Conservation (phyloP, 1,139 yeast species). For the Lodderomyces metapsilosis region DNA sequence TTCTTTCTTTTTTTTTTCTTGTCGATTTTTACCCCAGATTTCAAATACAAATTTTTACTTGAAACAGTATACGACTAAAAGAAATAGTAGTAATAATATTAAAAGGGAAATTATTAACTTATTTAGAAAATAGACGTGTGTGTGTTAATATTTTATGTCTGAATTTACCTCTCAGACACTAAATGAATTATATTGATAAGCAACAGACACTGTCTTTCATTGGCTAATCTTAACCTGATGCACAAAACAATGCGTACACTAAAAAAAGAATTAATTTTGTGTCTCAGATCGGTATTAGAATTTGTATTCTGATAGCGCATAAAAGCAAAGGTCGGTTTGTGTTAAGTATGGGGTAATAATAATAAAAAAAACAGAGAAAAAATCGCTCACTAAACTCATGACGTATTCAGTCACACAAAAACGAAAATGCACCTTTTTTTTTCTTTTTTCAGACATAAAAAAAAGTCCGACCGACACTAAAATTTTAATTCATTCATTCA, state of each 20-base stretch:
- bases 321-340: too few species aligned
- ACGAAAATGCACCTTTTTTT: too few species aligned
- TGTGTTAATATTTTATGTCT: not conserved
- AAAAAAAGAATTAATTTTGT: not conserved
- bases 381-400: not conserved
- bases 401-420: too few species aligned
- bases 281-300: not conserved
- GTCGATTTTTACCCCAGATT: not conserved
- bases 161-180: too few species aligned
- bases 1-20: too few species aligned
- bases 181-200: not conserved
- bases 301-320: too few species aligned
- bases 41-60: not conserved
- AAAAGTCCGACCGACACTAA: constrained; percentile 1
- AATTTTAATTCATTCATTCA: not conserved
- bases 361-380: too few species aligned
- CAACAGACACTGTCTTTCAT: not conserved
- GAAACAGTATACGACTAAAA: not conserved
- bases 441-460: not conserved
- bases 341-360: too few species aligned
- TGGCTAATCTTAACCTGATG: too few species aligned
- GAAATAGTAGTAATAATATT: not conserved
- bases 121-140: too few species aligned
- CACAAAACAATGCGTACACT: too few species aligned
- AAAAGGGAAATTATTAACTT: too few species aligned